A percentile compares a stretch with the other conserved stretches of the same genome.
Evolutionary conservation across 768 basidiomycete genomes (phyloP).

Genomic region (Gelatoporia subvermispora): DNA sequence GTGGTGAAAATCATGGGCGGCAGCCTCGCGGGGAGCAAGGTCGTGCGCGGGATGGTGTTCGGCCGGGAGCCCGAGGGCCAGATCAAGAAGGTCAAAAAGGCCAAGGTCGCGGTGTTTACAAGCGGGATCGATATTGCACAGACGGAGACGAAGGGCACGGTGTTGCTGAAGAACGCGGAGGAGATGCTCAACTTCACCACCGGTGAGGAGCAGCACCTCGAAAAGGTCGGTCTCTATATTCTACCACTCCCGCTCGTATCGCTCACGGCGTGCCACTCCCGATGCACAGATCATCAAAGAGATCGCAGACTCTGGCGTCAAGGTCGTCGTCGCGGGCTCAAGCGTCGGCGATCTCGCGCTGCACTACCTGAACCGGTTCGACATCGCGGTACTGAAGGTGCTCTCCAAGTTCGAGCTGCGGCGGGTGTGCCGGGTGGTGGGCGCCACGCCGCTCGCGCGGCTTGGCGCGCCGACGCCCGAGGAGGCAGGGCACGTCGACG

Average conservation of each 20-base stretch:
- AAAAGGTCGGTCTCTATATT: conserved; percentile 50
- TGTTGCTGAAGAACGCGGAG: conserved; percentile 89
- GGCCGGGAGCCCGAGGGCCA: conserved; percentile 91
- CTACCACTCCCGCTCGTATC: neutral
- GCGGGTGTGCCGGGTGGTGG: conserved; percentile 89
- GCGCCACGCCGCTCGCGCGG: conserved; percentile 93
- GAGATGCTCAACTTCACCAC: conserved; percentile 97
- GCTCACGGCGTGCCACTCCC: conserved; percentile 1
- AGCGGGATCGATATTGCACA: conserved; percentile 89
- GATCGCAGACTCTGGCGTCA: conserved; percentile 93
- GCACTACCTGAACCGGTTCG: conserved; percentile 92
- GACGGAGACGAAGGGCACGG: conserved; percentile 98
- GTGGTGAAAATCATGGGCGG: conserved; percentile 99
- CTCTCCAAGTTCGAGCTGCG: conserved; percentile 97
- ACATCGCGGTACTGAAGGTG: conserved; percentile 94
- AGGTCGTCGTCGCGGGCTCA: conserved; percentile 90
- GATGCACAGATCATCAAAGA: conserved; percentile 90
- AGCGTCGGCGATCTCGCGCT: conserved; percentile 92
- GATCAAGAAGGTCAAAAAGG: conserved; percentile 76
- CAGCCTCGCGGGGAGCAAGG: conserved; percentile 73
- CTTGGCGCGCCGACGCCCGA: conserved; percentile 95
- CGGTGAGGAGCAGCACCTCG: conserved; percentile 95
- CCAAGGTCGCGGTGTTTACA: conserved; percentile 95
- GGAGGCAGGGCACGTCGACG: conserved; percentile 89
- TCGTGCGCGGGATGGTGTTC: conserved; percentile 98